phyloP scores from a whole-genome alignment of 1,139 yeast genomes.

The Diutina rugosa region DNA sequence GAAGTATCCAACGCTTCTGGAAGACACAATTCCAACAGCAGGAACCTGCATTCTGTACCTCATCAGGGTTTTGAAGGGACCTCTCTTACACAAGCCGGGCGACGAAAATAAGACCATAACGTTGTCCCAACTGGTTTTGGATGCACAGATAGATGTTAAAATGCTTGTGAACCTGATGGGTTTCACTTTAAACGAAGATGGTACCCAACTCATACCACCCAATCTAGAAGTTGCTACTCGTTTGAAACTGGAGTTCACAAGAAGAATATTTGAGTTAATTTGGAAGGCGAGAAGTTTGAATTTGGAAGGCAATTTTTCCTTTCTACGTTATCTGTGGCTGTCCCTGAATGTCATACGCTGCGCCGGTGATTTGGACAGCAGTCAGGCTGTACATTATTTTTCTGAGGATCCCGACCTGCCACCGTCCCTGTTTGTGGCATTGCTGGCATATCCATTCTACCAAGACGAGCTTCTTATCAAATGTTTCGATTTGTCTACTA shows the following conservation, averaged over 20 bases:
- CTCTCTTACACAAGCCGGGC: constrained; percentile 28
- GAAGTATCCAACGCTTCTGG: constrained; percentile 5
- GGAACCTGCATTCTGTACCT: constrained; percentile 44
- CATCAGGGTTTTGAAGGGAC: constrained; percentile 50
- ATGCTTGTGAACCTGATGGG: constrained; percentile 35
- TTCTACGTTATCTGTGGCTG: neutral
- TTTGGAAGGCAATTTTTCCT: neutral
- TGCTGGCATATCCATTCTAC: constrained; percentile 29
- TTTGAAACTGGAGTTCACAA: neutral
- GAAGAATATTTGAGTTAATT: neutral
- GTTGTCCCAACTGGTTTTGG: constrained; percentile 33
- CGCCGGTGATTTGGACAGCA: neutral
- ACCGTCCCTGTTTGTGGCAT: neutral
- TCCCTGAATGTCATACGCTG: neutral
- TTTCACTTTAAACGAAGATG: constrained; percentile 25
- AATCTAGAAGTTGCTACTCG: constrained; percentile 11
- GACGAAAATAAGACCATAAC: constrained; percentile 42
- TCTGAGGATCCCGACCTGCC: neutral
- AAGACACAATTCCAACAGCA: constrained; percentile 30
- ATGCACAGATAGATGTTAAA: constrained; percentile 40
- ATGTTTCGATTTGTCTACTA: constrained; percentile 44
- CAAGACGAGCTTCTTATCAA: constrained; percentile 47
- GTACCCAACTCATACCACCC: constrained; percentile 47
- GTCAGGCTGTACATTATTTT: neutral
- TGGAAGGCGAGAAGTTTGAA: neutral